Evolutionary conservation across 2,329 filamentous ascomycete genomes (phyloP).

Genomic region (Arachnomyces sp.): DNA sequence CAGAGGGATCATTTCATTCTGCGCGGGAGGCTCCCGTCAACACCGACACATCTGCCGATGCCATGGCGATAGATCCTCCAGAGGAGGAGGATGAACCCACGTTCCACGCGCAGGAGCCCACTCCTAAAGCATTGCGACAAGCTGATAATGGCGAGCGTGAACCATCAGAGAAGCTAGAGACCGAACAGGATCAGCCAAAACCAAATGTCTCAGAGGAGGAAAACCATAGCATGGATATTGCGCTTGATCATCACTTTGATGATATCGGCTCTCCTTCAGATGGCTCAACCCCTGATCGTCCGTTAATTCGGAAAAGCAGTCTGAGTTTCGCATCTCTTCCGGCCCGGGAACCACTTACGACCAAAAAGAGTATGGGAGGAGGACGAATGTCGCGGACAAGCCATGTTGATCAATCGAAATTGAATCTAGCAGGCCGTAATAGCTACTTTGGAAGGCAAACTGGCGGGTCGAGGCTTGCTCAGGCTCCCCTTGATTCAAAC

Average conservation of each 20-base stretch:
- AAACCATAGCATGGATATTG: conserved; percentile 4
- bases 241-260: conserved; percentile 32
- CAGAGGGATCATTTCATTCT: conserved; percentile 42
- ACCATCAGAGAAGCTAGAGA: no score
- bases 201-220: conserved; percentile 4
- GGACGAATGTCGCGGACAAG: conserved; percentile 66
- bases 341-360: conserved; percentile 75
- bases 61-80: no score
- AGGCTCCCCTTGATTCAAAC: conserved; percentile 19
- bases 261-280: conserved; percentile 43
- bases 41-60: no score
- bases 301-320: conserved; percentile 83
- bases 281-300: conserved; percentile 46
- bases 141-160: no score
- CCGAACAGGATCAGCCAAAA: neutral
- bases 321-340: conserved; percentile 90
- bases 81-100: no score
- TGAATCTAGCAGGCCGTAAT: conserved; percentile 43
- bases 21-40: conserved; percentile 28
- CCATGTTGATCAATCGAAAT: conserved; percentile 59
- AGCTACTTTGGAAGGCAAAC: conserved; percentile 70
- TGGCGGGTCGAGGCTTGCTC: conserved; percentile 46
- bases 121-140: no score
- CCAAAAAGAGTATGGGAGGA: conserved; percentile 72
- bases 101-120: no score